Base-by-base conservation (phyloP, 2,329 filamentous ascomycete species). In the Emergomyces orientalis region DNA sequence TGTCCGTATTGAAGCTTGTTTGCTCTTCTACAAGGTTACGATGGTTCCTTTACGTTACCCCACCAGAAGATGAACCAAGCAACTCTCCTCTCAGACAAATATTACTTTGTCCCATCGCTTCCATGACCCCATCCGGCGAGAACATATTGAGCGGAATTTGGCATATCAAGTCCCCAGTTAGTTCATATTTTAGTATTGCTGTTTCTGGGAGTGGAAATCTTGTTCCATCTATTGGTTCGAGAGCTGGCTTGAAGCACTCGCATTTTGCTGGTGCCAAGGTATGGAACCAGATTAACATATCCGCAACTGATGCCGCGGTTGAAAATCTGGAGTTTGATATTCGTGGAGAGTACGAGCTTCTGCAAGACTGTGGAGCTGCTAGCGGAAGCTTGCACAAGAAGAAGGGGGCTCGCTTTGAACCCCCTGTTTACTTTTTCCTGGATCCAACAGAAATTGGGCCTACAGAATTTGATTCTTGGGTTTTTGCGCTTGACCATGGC, bases 301-400 rank as follows among this genome's bases (percentile, higher is more conserved):
- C 69, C 7, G 69, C 75, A 22, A 61, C 66, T 2, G 67, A 74
- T 17, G 64, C 73, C 2, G 67, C 72, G 17, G 65, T 71, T 4
- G 58, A 66, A 41, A 65, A 67, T 19, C 69, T 76, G 8, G 74
- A 74, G 27, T 56, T 67, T 0, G 72, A 80, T 60, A 69, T 86
- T 13, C 70, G 69, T 2, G 86, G 86, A 1, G 69, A 69, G 0
- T 88, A 86, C 66, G 66, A 75, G 7, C 73, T 80, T 11, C 72
- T 84, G 0, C 79, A 78, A 13, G 72, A 81, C 6, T 88, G 86
- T 67, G 85, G 84, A 5, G 86, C 82, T 3, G 80, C 85, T 0
- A 78, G 73, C 27, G 76, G 78, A 19, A 80, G 80, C 61, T 70
- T 88, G 27, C 86, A 87, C 70, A 80, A 78, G 67, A 79, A 73